These are phyloP conservation scores for Evernia prunastri DNA, from an alignment of 495 filamentous ascomycete species.

Conservation along the genomic window DNA sequence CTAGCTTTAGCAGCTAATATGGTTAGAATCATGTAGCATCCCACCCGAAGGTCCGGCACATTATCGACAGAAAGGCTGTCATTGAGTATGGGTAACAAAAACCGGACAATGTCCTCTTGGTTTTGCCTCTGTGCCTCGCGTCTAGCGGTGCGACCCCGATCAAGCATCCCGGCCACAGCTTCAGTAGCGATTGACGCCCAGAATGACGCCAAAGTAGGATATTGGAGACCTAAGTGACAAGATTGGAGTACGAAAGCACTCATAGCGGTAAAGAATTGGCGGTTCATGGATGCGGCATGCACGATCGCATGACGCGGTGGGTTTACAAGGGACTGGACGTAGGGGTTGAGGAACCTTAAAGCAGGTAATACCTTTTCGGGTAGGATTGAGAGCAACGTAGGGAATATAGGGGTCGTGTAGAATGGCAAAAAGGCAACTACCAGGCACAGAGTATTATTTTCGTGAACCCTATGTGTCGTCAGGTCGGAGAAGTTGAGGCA, in stretches of 20 bases:
- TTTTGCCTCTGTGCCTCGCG: constrained; percentile 59
- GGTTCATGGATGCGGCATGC: constrained; percentile 67
- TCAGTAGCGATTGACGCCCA: constrained; percentile 83
- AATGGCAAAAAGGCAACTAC: constrained; percentile 91
- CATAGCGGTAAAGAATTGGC: constrained; percentile 59
- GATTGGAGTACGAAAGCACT: constrained; percentile 69
- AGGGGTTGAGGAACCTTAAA: constrained; percentile 81
- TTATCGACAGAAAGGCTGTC: constrained; percentile 66
- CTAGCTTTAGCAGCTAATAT: constrained; percentile 74
- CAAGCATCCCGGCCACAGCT: constrained; percentile 71
- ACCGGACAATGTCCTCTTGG: constrained; percentile 69
- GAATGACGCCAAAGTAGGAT: constrained; percentile 71
- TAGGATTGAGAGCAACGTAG: constrained; percentile 74
- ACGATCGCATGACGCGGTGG: constrained; percentile 76
- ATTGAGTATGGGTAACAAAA: constrained; percentile 68
- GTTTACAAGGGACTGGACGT: constrained; percentile 63
- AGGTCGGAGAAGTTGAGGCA: not conserved
- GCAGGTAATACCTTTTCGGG: constrained; percentile 62
- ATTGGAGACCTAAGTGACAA: constrained; percentile 59
- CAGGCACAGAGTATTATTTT: constrained; percentile 73
- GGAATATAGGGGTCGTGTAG: constrained; percentile 72
- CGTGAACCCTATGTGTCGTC: constrained; percentile 63
- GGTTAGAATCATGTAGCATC: constrained; percentile 82
- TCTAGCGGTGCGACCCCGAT: constrained; percentile 64
- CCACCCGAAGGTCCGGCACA: constrained; percentile 68